Conservation (phyloP, 2,329 filamentous ascomycete species). For the Paecilomyces niveus region DNA sequence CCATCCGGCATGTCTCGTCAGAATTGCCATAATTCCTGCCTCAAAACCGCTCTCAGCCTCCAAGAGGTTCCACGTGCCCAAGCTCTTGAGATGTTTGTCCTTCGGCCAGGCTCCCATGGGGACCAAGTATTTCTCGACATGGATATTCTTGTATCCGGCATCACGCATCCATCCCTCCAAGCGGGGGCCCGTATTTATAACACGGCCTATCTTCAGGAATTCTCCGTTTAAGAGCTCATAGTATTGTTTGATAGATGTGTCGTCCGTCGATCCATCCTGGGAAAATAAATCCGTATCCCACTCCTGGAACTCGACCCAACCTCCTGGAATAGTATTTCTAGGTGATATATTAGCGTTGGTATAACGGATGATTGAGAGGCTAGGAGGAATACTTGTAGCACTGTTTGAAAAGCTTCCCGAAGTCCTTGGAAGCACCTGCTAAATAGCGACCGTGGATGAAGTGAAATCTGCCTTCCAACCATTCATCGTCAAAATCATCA, state of each 20-base stretch:
- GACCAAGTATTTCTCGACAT: conserved; percentile 8
- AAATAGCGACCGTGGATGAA: conserved; percentile 54
- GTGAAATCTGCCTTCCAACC: conserved; percentile 52
- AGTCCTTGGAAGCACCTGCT: conserved; percentile 50
- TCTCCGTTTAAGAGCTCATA: not conserved
- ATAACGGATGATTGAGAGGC: not conserved
- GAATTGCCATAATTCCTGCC: conserved; percentile 16
- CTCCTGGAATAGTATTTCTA: conserved; percentile 24
- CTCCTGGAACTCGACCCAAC: conserved; percentile 30
- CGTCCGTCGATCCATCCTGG: conserved; percentile 11
- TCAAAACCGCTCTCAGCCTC: conserved; percentile 18
- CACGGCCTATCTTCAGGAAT: not conserved
- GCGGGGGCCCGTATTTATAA: not conserved
- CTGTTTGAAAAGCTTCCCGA: conserved; percentile 43
- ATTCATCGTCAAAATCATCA: conserved; percentile 52
- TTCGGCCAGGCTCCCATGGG: conserved; percentile 17
- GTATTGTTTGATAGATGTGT: not conserved
- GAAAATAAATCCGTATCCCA: conserved; percentile 19
- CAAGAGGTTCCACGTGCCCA: conserved; percentile 15
- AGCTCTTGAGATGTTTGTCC: conserved; percentile 9
- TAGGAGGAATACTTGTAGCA: conserved; percentile 26
- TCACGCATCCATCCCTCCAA: conserved; percentile 11
- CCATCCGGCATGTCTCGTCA: conserved; percentile 11
- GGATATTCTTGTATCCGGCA: conserved; percentile 15
- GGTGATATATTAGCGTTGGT: not conserved